Evolutionary conservation across 345 rosid genomes (phyloP).

Genomic region (Alliaria petiolata): DNA sequence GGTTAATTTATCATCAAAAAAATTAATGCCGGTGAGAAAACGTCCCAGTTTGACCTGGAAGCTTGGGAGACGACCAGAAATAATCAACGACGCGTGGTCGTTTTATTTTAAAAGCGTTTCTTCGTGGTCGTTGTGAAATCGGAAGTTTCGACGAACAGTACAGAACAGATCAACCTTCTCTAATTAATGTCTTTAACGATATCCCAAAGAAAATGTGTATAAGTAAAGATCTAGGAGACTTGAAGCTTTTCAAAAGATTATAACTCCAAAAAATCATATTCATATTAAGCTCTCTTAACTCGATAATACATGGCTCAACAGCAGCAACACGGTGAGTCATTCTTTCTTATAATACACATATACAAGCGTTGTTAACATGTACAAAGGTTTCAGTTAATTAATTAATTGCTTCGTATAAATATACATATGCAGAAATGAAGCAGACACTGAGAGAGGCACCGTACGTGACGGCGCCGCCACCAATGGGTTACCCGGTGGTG

Average conservation of each 20-base stretch:
- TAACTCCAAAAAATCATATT: background rate
- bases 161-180: too few relatives aligned
- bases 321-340: background rate
- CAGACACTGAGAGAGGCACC: background rate
- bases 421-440: conserved; percentile 12
- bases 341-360: too few relatives aligned
- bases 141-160: too few relatives aligned
- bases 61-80: background rate
- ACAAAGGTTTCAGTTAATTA: too few relatives aligned
- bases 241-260: too few relatives aligned
- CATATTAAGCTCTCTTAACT: background rate
- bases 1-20: too few relatives aligned
- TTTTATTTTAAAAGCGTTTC: background rate
- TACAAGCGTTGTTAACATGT: background rate
- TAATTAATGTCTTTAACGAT: too few relatives aligned
- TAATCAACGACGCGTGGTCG: background rate
- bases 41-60: background rate
- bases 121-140: background rate
- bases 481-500: background rate
- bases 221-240: too few relatives aligned
- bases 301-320: background rate
- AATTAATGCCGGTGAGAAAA: too few relatives aligned
- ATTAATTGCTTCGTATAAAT: background rate
- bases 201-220: too few relatives aligned
- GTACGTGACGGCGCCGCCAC: conserved; percentile 13